These are phyloP conservation scores for Cyclostephanos invisitatus DNA, from an alignment of 108 stramenopile genomes.

Conservation along the genomic window DNA sequence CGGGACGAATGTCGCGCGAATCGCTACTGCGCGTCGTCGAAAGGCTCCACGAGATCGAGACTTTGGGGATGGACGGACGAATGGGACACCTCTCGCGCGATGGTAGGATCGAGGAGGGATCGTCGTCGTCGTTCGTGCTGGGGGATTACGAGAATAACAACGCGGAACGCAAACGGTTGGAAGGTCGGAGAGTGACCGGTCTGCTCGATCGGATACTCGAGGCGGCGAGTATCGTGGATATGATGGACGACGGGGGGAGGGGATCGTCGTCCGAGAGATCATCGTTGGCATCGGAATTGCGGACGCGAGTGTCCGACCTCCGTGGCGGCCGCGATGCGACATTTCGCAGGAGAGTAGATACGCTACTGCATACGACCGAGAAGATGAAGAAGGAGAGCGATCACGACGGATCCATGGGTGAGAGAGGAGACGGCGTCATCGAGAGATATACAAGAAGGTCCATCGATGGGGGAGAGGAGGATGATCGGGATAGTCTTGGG, in stretches of 20 bases:
- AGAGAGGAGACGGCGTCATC: background rate
- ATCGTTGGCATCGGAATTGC: slow-evolving; percentile 18
- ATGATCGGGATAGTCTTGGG: background rate
- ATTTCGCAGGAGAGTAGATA: slow-evolving; percentile 26
- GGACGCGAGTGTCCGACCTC: slow-evolving; percentile 32
- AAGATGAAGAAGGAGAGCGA: background rate
- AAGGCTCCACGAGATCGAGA: slow-evolving; percentile 54
- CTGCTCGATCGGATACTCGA: slow-evolving; percentile 44
- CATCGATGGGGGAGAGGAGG: slow-evolving; percentile 12
- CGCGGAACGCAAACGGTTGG: slow-evolving; percentile 29
- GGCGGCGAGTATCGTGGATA: slow-evolving; percentile 42
- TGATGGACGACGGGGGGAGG: slow-evolving; percentile 34
- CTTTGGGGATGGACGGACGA: slow-evolving; percentile 22
- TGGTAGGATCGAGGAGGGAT: background rate
- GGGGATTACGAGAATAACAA: slow-evolving; percentile 39
- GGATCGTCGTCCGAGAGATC: background rate
- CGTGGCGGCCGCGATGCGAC: slow-evolving; percentile 27
- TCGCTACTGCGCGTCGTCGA: slow-evolving; percentile 57
- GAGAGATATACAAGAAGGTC: slow-evolving; percentile 22
- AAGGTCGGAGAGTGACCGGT: slow-evolving; percentile 23
- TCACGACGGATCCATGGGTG: background rate
- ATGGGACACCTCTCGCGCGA: slow-evolving; percentile 27
- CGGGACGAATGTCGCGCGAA: slow-evolving; percentile 36
- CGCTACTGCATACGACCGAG: slow-evolving; percentile 5
- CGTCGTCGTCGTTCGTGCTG: slow-evolving; percentile 24